Conservation (phyloP, 495 filamentous ascomycete genomes). For the Talaromyces wortmannii region DNA sequence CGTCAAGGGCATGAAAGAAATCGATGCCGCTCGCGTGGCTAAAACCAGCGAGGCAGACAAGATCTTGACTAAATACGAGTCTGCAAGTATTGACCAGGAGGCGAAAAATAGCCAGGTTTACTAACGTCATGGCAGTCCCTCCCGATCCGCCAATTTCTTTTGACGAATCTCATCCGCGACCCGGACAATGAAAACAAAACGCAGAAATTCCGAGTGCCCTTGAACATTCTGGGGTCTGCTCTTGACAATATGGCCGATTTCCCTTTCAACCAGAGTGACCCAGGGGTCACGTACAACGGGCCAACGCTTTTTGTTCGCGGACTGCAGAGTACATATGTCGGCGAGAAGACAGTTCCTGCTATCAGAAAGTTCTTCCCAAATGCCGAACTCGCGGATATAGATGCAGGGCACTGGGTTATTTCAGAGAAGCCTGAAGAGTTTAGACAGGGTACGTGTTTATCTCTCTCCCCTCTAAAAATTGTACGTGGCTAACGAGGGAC, state of each 20-base stretch:
- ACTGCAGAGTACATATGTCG: conserved; percentile 75
- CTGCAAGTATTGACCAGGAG: conserved; percentile 28
- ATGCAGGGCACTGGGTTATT: conserved; percentile 91
- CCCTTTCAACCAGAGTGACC: conserved; percentile 54
- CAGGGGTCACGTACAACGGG: conserved; percentile 52
- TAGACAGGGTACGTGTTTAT: conserved; percentile 54
- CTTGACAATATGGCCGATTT: conserved; percentile 72
- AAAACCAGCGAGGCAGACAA: conserved; percentile 71
- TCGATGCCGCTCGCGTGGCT: conserved; percentile 54
- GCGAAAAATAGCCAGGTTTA: background rate
- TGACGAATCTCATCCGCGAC: conserved; percentile 74
- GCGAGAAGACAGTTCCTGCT: conserved; percentile 78
- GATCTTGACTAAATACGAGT: conserved; percentile 72
- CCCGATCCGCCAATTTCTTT: conserved; percentile 80
- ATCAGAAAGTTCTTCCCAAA: conserved; percentile 87
- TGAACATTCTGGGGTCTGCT: conserved; percentile 47
- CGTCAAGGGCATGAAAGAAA: conserved; percentile 74
- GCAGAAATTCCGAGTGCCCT: conserved; percentile 53
- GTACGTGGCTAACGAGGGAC: conserved; percentile 8
- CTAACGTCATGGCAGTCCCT: conserved; percentile 42
- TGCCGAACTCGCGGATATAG: conserved; percentile 73
- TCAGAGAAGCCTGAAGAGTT: conserved; percentile 89
- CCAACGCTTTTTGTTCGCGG: conserved; percentile 81
- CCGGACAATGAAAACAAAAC: conserved; percentile 19
- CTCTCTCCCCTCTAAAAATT: background rate